A percentile compares a stretch with the other conserved stretches of the same genome.
These are phyloP conservation scores for Mycena vulgaris DNA, from an alignment of 768 basidiomycete genomes.

Conservation along the genomic window DNA sequence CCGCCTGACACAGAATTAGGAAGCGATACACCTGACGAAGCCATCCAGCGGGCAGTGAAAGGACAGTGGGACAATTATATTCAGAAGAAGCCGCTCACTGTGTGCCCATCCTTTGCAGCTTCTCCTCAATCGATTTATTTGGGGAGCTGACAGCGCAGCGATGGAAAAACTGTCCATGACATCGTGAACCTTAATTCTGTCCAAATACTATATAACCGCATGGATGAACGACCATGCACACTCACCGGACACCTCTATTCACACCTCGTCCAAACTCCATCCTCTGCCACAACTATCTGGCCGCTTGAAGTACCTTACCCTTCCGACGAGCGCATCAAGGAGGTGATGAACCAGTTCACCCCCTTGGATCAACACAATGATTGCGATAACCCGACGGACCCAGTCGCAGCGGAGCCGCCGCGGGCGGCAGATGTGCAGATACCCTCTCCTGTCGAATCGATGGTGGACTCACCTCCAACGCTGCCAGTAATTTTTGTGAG, in stretches of 20 bases:
- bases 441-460: too few species aligned
- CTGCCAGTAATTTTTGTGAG: too few species aligned
- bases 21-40: neutral
- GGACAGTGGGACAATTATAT: neutral
- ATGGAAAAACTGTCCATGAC: neutral
- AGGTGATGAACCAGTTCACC: neutral
- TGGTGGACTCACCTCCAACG: too few species aligned
- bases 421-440: too few species aligned
- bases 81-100: neutral
- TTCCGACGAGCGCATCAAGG: neutral
- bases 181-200: neutral
- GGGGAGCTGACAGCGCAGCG: neutral
- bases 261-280: neutral
- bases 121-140: neutral
- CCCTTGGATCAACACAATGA: too few species aligned
- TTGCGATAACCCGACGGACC: too few species aligned
- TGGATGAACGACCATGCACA: neutral
- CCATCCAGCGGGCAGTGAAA: neutral
- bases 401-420: too few species aligned
- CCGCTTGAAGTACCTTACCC: constrained; percentile 12
- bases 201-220: neutral
- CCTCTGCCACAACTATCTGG: neutral
- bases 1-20: neutral
- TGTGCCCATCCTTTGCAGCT: neutral
- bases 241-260: neutral